phyloP scores from a whole-genome alignment of 2,329 filamentous ascomycete species.

The Sporothrix inflata region DNA sequence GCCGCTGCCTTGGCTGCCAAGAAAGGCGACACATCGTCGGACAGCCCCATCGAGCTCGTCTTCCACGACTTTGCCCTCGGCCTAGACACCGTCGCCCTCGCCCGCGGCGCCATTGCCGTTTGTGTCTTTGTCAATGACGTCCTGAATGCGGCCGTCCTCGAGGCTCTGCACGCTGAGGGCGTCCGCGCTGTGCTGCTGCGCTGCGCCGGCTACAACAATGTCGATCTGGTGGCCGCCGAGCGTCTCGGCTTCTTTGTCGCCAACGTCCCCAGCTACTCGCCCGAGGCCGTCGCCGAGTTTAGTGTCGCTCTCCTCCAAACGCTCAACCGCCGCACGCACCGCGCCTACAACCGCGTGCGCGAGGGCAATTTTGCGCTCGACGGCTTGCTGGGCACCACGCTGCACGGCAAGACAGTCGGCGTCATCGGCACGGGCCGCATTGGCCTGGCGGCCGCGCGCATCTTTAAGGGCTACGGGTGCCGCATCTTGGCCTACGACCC shows the following conservation, averaged over 20 bases:
- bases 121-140: slow-evolving; percentile 72
- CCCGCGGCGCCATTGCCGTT: slow-evolving; percentile 57
- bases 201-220: slow-evolving; percentile 70
- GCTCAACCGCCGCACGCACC: slow-evolving; percentile 68
- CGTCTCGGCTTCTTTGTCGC: slow-evolving; percentile 62
- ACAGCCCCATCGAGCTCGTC: slow-evolving; percentile 49
- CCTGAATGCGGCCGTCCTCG: slow-evolving; percentile 55
- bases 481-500: slow-evolving; percentile 64
- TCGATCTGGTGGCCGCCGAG: slow-evolving; percentile 61
- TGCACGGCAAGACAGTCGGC: slow-evolving; percentile 68
- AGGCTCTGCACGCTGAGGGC: slow-evolving; percentile 52
- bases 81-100: slow-evolving; percentile 59
- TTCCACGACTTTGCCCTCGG: slow-evolving; percentile 64
- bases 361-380: slow-evolving; percentile 70
- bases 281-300: slow-evolving; percentile 71
- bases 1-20: slow-evolving; percentile 46
- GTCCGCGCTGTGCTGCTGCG: slow-evolving; percentile 64
- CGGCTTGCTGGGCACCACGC: slow-evolving; percentile 63
- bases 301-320: slow-evolving; percentile 69
- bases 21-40: slow-evolving; percentile 30
- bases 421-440: slow-evolving; percentile 68
- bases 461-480: slow-evolving; percentile 68
- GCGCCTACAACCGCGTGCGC: slow-evolving; percentile 68
- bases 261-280: slow-evolving; percentile 69
- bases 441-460: slow-evolving; percentile 62